Percentiles rank a stretch among this genome's conserved stretches.
phyloP scores from a whole-genome alignment of 2,329 filamentous ascomycete genomes.

The Domatiomyces catenatus region DNA sequence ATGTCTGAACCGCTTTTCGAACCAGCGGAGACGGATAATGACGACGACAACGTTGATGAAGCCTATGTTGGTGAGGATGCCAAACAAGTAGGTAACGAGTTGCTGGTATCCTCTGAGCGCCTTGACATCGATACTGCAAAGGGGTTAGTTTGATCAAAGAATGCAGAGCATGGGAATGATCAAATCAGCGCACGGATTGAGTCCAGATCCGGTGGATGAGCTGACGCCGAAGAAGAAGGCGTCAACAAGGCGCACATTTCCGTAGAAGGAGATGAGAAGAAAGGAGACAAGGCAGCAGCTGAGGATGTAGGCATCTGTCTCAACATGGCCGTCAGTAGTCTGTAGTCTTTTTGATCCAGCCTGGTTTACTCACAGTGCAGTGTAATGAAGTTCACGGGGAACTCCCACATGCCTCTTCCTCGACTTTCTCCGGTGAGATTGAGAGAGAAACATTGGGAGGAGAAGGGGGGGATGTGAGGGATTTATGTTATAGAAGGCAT shows the following conservation, averaged over 20 bases:
- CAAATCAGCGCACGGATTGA: slow-evolving; percentile 31
- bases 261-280: slow-evolving; percentile 25
- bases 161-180: neutral
- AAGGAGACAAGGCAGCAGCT: slow-evolving; percentile 23
- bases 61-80: slow-evolving; percentile 33
- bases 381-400: slow-evolving; percentile 18
- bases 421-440: no score
- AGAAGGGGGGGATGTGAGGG: no score
- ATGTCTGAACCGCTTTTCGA: slow-evolving; percentile 31
- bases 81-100: slow-evolving; percentile 36
- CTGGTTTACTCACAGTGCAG: slow-evolving; percentile 19
- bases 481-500: no score
- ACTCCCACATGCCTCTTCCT: slow-evolving; percentile 11
- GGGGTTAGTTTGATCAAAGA: neutral
- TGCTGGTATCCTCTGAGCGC: slow-evolving; percentile 37
- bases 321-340: neutral
- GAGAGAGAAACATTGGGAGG: no score
- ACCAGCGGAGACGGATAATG: slow-evolving; percentile 34
- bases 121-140: slow-evolving; percentile 35
- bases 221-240: slow-evolving; percentile 37
- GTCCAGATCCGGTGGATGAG: slow-evolving; percentile 35
- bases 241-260: slow-evolving; percentile 31
- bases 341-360: neutral
- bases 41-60: slow-evolving; percentile 38
- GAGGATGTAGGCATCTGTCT: slow-evolving; percentile 28